Evolutionary conservation across 2,329 filamentous ascomycete species (phyloP), one percentile per base, ranked within the genome.

Genomic region (Allantophomopsis lycopodina): DNA sequence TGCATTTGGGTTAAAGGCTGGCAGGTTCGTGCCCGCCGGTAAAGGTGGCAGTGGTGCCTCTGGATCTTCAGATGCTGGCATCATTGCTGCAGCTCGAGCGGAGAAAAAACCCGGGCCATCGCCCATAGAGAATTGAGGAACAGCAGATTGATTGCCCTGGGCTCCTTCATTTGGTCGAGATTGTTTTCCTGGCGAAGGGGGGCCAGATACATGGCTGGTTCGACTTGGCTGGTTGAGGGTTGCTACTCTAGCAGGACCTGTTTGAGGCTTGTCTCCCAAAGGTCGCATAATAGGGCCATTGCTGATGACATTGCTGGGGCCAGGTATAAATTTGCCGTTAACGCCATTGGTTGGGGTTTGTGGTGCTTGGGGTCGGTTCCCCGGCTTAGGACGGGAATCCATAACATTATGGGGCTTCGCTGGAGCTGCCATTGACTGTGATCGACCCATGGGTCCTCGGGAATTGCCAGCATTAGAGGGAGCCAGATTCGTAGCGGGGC

Each of bases 1-100:
- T 5, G 76, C 69, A 42, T 77, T 77, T 2, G 81, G 82, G 49
- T 88, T 81, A 57, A 88, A 89, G 17, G 68, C 63, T 11, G 74
- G 68, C 5, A 63, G 63, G 7, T 61, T 60, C 31, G 63, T 58
- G 3, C 64, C 64, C 4, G 61, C 56, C 4, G 66, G 57, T 3
- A 59, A 53, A 28, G 62, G 60, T n/a, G 45, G 42, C 14, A 39
- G 42, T 14, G 15, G 13, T 12, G 33, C 31, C n/a, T 37, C 36
- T 15, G 28, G 35, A 14, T 32, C 35, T 31, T 37, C 34, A 15
- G 42, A 63, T 42, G 73, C 69, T 5, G 71, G 64, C 5, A 79
- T 54, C 41, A 69, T 63, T 40, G 69, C 71, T 6, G 79, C 71
- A 18, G 76, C 78, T 42, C 73, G 69, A 12, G 82, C 82, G 1